phyloP scores from a whole-genome alignment of 1,139 yeast species.

The Debaryomyces nepalensis region DNA sequence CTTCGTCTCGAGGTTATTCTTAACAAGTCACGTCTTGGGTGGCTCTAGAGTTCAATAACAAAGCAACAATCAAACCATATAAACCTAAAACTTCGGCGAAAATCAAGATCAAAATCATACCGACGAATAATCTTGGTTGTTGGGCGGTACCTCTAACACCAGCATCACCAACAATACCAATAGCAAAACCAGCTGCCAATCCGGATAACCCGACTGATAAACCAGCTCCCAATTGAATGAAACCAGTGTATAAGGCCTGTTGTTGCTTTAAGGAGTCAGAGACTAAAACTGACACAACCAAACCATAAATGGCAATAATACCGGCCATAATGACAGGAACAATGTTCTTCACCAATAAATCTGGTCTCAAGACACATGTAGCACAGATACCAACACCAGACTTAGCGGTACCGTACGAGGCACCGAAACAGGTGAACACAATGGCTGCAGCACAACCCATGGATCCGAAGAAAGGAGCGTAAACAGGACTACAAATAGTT shows the following conservation, averaged over 20 bases:
- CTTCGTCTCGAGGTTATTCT: constrained; percentile 17
- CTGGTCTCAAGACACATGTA: constrained; percentile 97
- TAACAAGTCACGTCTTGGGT: constrained; percentile 87
- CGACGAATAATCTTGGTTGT: constrained; percentile 96
- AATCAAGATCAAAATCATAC: constrained; percentile 90
- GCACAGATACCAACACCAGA: constrained; percentile 99
- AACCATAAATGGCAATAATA: constrained; percentile 98
- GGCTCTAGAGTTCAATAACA: constrained; percentile 96
- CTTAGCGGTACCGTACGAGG: constrained; percentile 99
- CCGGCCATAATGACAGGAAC: constrained; percentile 99
- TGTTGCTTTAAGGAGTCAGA: constrained; percentile 87
- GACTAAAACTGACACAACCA: constrained; percentile 94
- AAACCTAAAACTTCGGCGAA: constrained; percentile 97
- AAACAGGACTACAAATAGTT: constrained; percentile 61
- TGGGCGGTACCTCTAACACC: constrained; percentile 97
- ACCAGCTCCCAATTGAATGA: constrained; percentile 98
- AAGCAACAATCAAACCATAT: constrained; percentile 96
- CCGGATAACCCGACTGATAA: constrained; percentile 97
- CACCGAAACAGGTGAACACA: constrained; percentile 98
- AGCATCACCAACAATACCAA: constrained; percentile 98
- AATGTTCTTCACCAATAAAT: constrained; percentile 82
- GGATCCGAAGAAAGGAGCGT: constrained; percentile 95
- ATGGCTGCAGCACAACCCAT: constrained; percentile 99
- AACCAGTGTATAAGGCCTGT: constrained; percentile 95
- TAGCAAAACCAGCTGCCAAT: constrained; percentile 96